Percentiles rank a stretch among this genome's conserved stretches.
Conservation (phyloP, 345 rosid species). For the Bruguiera gymnorhiza region DNA sequence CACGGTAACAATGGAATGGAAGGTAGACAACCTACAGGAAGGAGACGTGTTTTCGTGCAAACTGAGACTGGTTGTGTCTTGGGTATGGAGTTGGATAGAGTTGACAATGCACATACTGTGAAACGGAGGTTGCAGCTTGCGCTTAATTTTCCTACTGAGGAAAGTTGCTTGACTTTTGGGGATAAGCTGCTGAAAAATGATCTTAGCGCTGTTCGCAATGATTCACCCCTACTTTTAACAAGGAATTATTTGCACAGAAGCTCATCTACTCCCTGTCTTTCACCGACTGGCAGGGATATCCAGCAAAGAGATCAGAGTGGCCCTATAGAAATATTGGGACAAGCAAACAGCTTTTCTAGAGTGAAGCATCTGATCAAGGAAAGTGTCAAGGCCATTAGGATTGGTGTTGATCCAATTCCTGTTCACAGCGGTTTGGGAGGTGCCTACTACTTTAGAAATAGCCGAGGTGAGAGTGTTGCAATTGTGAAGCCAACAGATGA, state of each 20-base stretch:
- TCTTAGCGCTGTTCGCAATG: conserved; percentile 81
- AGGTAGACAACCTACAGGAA: conserved; percentile 66
- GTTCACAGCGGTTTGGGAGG: conserved; percentile 93
- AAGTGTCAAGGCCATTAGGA: conserved; percentile 73
- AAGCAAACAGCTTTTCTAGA: conserved; percentile 45
- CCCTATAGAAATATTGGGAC: conserved; percentile 84
- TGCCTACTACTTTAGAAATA: conserved; percentile 81
- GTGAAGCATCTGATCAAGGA: conserved; percentile 60
- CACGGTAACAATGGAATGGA: conserved; percentile 52
- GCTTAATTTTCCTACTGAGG: conserved; percentile 75
- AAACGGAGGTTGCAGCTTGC: conserved; percentile 94
- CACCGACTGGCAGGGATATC: conserved; percentile 76
- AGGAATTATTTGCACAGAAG: conserved; percentile 80
- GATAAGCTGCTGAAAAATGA: conserved; percentile 86
- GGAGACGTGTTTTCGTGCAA: conserved; percentile 90
- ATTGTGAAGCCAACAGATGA: conserved; percentile 98
- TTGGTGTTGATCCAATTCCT: conserved; percentile 77
- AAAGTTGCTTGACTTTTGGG: conserved; percentile 77
- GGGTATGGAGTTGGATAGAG: conserved; percentile 97
- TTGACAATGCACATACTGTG: conserved; percentile 89
- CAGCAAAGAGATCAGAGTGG: conserved; percentile 82
- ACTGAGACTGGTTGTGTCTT: conserved; percentile 95
- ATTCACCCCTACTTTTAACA: conserved; percentile 81
- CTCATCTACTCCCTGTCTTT: conserved; percentile 97
- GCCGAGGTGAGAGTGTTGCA: conserved; percentile 68